phyloP scores from a whole-genome alignment of 805 yeast species.

The Metschnikowia anglica region DNA sequence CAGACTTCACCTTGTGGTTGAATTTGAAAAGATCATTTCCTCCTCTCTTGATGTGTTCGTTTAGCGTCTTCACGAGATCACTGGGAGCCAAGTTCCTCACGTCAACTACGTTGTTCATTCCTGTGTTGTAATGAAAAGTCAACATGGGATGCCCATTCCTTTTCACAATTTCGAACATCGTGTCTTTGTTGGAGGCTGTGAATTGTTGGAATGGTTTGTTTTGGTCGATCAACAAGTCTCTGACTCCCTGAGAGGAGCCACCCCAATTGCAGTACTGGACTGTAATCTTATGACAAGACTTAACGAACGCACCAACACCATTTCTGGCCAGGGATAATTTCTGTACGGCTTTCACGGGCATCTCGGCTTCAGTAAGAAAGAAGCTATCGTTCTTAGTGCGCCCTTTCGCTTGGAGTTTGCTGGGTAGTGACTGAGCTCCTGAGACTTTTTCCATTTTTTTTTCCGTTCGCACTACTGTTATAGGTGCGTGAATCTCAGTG shows the following conservation, averaged over 20 bases:
- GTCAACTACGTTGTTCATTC: conserved; percentile 51
- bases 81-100: conserved; percentile 67
- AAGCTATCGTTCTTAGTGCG: background rate
- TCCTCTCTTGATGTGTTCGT: conserved; percentile 61
- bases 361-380: conserved; percentile 13
- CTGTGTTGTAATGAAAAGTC: conserved; percentile 39
- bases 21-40: conserved; percentile 66
- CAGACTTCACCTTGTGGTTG: conserved; percentile 72
- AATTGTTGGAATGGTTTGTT: conserved; percentile 55
- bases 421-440: background rate
- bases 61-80: conserved; percentile 63
- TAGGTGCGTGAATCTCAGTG: no score
- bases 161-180: conserved; percentile 68
- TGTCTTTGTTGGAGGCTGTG: conserved; percentile 60
- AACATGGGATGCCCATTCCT: conserved; percentile 81
- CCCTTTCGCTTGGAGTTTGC: background rate
- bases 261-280: conserved; percentile 93
- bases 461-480: background rate
- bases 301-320: conserved; percentile 72
- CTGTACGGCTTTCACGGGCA: conserved; percentile 61
- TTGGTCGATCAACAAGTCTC: conserved; percentile 29
- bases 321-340: conserved; percentile 64
- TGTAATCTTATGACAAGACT: conserved; percentile 72
- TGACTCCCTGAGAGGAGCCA: conserved; percentile 85
- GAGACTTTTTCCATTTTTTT: conserved; percentile 4